Percentiles rank a stretch among this genome's conserved stretches.
Evolutionary conservation across 2,329 filamentous ascomycete genomes (phyloP).

Genomic region (Hypoxylon sp.): DNA sequence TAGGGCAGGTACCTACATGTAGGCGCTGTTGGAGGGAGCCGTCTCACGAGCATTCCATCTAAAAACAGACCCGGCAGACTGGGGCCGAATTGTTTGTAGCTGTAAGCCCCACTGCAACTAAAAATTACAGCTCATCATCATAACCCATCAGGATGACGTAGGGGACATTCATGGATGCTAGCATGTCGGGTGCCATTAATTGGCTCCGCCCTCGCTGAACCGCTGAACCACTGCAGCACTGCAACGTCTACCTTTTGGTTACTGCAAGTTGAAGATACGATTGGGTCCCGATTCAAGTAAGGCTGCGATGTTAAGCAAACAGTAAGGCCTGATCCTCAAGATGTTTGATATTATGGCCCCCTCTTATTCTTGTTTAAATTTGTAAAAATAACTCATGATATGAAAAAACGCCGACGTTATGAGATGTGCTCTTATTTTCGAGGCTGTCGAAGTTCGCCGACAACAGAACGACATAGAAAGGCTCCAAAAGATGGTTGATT

Average conservation of each 20-base stretch:
- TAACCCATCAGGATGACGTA: slow-evolving; percentile 34
- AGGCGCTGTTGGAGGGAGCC: slow-evolving; percentile 2
- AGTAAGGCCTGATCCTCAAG: not conserved
- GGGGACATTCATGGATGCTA: not conserved
- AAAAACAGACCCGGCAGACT: slow-evolving; percentile 14
- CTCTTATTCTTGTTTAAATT: not conserved
- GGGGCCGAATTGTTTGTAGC: slow-evolving; percentile 31
- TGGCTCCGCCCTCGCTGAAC: slow-evolving; percentile 16
- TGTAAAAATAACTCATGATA: not conserved
- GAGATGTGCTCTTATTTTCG: not conserved
- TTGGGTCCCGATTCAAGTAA: not conserved
- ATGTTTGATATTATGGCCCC: not conserved
- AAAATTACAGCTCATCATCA: slow-evolving; percentile 23
- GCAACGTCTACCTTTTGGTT: not conserved
- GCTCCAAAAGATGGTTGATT: not conserved
- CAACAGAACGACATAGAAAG: not conserved
- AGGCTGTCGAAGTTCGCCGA: not conserved
- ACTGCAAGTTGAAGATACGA: not conserved
- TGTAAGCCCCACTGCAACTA: not conserved
- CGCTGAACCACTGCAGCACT: slow-evolving; percentile 18
- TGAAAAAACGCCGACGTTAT: not conserved
- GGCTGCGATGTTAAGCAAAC: not conserved
- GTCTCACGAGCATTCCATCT: slow-evolving; percentile 10
- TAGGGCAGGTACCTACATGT: too few species aligned
- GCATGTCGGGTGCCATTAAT: slow-evolving; percentile 34